Evolutionary conservation across 2,329 filamentous ascomycete species (phyloP).

Genomic region (Penicillium sp.): DNA sequence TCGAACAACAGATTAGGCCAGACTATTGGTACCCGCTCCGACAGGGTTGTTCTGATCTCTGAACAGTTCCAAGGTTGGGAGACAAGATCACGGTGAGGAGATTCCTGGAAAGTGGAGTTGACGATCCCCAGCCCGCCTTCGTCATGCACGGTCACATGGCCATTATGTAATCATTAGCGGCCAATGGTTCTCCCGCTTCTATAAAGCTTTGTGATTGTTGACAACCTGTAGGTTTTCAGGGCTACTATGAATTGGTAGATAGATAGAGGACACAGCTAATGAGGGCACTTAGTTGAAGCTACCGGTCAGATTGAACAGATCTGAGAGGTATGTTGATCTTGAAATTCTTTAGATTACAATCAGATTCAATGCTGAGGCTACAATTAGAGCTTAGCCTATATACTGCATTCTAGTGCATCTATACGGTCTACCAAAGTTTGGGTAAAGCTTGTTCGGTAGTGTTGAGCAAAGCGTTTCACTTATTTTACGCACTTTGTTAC

Average conservation of each 20-base stretch:
- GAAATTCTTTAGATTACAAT: background rate
- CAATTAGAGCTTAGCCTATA: background rate
- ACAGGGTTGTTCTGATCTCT: background rate
- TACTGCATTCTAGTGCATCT: background rate
- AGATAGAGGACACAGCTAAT: background rate
- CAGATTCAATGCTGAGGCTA: background rate
- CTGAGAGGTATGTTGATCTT: background rate
- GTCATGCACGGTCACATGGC: background rate
- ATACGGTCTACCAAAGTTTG: background rate
- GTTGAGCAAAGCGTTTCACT: background rate
- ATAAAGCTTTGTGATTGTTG: background rate
- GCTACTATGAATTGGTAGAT: background rate
- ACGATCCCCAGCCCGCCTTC: constrained; percentile 3
- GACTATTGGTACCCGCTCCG: background rate
- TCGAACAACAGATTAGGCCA: background rate
- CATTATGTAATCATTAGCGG: background rate
- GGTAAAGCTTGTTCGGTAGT: background rate
- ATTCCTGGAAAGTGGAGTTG: background rate
- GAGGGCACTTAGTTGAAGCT: accelerated
- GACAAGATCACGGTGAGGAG: background rate
- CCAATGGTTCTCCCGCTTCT: background rate
- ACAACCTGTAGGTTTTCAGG: background rate
- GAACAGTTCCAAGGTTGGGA: background rate
- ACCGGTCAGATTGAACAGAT: background rate
- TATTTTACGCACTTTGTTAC: background rate